phyloP scores from a whole-genome alignment of 169 alveolate species.

The Prorocentrum cordatum region DNA sequence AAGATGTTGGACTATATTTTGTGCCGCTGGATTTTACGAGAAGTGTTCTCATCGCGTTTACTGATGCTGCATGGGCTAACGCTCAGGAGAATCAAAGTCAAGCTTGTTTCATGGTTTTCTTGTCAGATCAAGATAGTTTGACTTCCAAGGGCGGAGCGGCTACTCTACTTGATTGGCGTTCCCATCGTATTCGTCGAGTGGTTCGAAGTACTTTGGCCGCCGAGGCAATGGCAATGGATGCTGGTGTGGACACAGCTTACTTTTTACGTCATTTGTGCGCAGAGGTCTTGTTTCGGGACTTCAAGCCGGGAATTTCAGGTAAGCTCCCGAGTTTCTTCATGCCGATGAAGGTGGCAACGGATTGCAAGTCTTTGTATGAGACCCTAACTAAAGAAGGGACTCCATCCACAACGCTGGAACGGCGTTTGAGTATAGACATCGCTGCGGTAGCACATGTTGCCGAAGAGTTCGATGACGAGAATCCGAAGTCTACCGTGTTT shows the following conservation, averaged over 20 bases:
- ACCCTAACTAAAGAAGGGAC: background rate
- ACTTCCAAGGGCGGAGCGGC: background rate
- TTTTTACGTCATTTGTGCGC: background rate
- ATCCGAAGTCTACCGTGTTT: background rate
- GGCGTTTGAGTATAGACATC: background rate
- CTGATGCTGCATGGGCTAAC: background rate
- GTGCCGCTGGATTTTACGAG: background rate
- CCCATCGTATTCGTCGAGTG: background rate
- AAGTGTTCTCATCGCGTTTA: background rate
- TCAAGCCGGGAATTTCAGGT: background rate
- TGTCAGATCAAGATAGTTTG: background rate
- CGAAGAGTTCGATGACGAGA: background rate
- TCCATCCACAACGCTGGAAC: background rate
- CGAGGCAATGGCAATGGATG: background rate
- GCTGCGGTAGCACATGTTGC: background rate
- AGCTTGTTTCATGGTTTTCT: background rate
- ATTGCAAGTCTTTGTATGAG: background rate
- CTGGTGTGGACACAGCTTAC: background rate
- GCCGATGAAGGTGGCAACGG: background rate
- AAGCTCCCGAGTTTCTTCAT: background rate
- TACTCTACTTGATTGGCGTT: background rate
- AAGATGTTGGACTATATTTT: background rate
- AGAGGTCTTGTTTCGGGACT: background rate
- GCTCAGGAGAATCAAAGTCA: background rate
- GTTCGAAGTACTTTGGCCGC: constrained; percentile 10